These are phyloP conservation scores for Talaromyces liani DNA, from an alignment of 495 filamentous ascomycete genomes.

Conservation along the genomic window DNA sequence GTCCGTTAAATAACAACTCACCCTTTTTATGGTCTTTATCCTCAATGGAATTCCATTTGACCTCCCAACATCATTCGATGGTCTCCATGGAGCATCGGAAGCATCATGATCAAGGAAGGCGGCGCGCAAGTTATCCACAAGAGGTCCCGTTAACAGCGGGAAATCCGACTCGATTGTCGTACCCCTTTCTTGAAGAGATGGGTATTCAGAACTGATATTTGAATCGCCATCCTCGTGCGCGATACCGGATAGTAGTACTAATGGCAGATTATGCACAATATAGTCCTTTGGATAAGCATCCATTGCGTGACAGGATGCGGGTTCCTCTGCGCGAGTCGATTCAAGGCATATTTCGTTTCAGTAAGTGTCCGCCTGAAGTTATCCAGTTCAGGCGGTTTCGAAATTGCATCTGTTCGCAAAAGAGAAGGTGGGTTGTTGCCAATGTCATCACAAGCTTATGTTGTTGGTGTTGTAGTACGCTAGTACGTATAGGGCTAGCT, in stretches of 20 bases:
- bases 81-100: constrained; percentile 52
- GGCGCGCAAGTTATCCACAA: constrained; percentile 59
- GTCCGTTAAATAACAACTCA: constrained; percentile 35
- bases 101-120: constrained; percentile 61
- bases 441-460: background rate
- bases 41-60: constrained; percentile 40
- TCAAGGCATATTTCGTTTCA: constrained; percentile 31
- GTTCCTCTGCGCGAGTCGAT: constrained; percentile 10
- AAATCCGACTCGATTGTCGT: constrained; percentile 59
- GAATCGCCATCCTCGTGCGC: constrained; percentile 20
- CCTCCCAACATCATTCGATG: constrained; percentile 29
- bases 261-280: constrained; percentile 72
- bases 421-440: background rate
- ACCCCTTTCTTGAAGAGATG: constrained; percentile 50
- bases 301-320: constrained; percentile 50
- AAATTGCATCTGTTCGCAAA: background rate
- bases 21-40: constrained; percentile 68
- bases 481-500: background rate
- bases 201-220: constrained; percentile 22
- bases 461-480: background rate
- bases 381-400: background rate
- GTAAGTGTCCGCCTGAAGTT: background rate
- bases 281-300: constrained; percentile 80
- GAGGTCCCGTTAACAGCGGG: constrained; percentile 53
- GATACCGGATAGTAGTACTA: constrained; percentile 72